Evolutionary conservation across 352 stramenopile genomes (phyloP), one percentile per base, ranked within the genome.

Genomic region (Blastocystis hominis): DNA sequence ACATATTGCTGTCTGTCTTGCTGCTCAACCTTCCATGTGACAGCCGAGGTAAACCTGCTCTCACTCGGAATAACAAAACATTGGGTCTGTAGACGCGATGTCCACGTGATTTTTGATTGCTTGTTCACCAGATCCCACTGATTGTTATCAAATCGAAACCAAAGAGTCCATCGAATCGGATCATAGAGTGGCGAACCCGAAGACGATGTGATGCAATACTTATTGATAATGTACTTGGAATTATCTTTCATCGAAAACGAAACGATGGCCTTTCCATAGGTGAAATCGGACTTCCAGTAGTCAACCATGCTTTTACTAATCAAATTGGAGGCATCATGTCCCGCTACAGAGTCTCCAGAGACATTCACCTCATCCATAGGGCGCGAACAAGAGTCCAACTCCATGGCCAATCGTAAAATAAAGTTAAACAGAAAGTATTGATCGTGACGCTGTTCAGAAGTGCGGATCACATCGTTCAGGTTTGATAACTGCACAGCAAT

Each of bases 1-100:
- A 80, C 44, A 13, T 17, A 0, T 15, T 2, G n/a, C n/a, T 80
- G 70, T 38, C 17, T 10, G 3, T 36, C 36, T 20, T 4, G 10
- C n/a, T 6, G 15, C 9, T 30, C n/a, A 0, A 80, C 38, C 42
- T 64, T 80, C 36, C 50, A 66, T 6, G 62, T 47, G 6, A 80
- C 70, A 47, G 70, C 42, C 9, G 17, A 40, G 13, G 44, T 46
- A 30, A 24, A 47, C 7, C 38, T 5, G 36, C 62, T 9, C 30
- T 20, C 20, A 17, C 15, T 44, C 24, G 70, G 30, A 15, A 86
- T 84, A 34, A 77, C 13, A 63, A 86, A 86, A 56, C 76, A 86
- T 34, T 86, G 76, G 1, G 44, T 55, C 44, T 86, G 76, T 9
- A 63, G 47, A 15, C 76, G 36, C n/a, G n/a, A 20, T 9, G 36